These are phyloP conservation scores for Rosa chinensis DNA, from an alignment of 306 rosid genomes.

Conservation along the genomic window DNA sequence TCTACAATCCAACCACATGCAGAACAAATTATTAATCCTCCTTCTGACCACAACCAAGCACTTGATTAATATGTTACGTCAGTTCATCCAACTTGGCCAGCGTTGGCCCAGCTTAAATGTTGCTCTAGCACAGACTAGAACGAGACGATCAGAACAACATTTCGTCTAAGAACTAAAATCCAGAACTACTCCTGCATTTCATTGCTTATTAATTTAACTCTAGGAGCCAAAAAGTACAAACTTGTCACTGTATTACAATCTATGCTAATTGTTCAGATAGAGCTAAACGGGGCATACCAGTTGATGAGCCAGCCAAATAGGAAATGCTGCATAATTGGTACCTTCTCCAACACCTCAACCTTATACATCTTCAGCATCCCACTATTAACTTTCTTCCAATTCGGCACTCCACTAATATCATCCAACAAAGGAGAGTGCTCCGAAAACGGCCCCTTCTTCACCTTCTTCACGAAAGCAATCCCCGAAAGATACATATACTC, in stretches of 20 bases:
- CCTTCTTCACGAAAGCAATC: slow-evolving; percentile 73
- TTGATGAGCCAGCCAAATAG: slow-evolving; percentile 86
- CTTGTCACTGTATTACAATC: not conserved
- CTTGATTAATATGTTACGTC: not conserved
- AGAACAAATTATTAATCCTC: not conserved
- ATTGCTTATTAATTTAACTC: not conserved
- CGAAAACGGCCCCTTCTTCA: slow-evolving; percentile 92
- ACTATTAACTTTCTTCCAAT: slow-evolving; percentile 88
- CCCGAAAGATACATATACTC: slow-evolving; percentile 78
- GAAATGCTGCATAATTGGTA: slow-evolving; percentile 99
- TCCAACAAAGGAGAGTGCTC: slow-evolving; percentile 97
- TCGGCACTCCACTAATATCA: slow-evolving; percentile 95
- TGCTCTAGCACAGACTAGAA: too few relatives aligned
- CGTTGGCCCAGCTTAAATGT: too few relatives aligned
- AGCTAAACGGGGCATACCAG: slow-evolving; percentile 46
- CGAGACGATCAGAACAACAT: too few relatives aligned
- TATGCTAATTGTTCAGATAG: not conserved
- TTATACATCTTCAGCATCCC: slow-evolving; percentile 97
- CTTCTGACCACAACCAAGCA: not conserved
- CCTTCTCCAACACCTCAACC: slow-evolving; percentile 96
- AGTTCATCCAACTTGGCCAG: not conserved
- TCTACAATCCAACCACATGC: not conserved
- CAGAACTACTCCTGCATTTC: not conserved
- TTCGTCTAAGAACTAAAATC: not conserved
- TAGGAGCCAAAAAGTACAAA: not conserved